Evolutionary conservation across 805 yeast species (phyloP), one percentile per base, ranked within the genome.

Genomic region (Pichia thaimueangensis): DNA sequence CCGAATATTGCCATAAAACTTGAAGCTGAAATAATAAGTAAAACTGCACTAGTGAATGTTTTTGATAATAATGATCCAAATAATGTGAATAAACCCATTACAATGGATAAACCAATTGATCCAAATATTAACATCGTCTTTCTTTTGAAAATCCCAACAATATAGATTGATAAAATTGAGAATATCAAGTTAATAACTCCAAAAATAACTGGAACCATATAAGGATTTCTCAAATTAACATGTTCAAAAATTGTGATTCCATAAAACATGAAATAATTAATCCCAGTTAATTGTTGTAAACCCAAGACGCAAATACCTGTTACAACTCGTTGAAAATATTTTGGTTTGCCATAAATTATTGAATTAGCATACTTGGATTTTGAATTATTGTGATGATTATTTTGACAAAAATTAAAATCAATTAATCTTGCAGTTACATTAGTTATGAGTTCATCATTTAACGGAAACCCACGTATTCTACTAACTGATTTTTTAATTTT

Each of bases 181-280:
- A 78, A 68, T 8, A 64, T 58, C 50, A 79, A 67, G 60, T 80
- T 78, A 30, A 79, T 76, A 20, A 63, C 47, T 33, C 79, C 79
- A 45, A 80, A 61, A 34, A 76, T 65, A 4, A 80, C 73, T 7
- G 84, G 71, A 11, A 81, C 74, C 25, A 67, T 47, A 54, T 74
- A 78, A 8, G 83, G 70, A 54, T 79, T 76, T 11, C 61, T 55
- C 34, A 78, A 49, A 11, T 82, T 80, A 28, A 76, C 76, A 30
- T 49, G 47, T 21, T 62, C 59, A 56, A 82, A 80, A 45, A 80
- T 70, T 10, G 73, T 62, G n/a, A 80, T 73, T 35, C 83, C 81
- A 51, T 74, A 80, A 60, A 77, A 80, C 65, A 81, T 78, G 50
- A 80, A 77, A 61, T 77, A 80, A 62, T 80, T 80, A 42, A 78